These are phyloP conservation scores for Linum tenue DNA, from an alignment of 345 rosid genomes.

Conservation along the genomic window DNA sequence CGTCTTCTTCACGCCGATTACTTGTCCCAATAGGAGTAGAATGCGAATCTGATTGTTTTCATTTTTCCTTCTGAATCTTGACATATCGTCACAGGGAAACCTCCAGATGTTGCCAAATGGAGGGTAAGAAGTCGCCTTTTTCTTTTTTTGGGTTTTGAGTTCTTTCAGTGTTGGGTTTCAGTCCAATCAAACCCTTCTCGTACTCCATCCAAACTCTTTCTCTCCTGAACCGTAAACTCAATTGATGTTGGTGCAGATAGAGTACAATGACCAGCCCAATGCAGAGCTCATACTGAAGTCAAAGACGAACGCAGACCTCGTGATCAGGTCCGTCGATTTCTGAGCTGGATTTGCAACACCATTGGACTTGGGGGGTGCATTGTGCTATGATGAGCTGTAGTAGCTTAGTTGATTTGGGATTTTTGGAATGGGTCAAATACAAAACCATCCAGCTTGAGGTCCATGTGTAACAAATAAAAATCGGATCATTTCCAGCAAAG, in stretches of 20 bases:
- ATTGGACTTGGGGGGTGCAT: no score
- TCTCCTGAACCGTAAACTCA: not conserved
- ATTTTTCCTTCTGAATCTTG: not conserved
- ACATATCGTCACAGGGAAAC: constrained; percentile 43
- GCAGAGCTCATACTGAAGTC: constrained; percentile 73
- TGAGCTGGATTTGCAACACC: not conserved
- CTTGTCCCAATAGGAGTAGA: not conserved
- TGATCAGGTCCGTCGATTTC: constrained; percentile 18
- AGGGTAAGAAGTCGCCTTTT: constrained; percentile 36
- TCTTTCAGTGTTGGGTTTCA: not conserved
- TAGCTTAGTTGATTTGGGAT: no score
- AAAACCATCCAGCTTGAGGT: no score
- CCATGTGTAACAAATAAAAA: no score
- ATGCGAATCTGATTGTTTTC: not conserved
- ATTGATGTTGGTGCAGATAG: constrained; percentile 42
- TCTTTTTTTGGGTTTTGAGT: not conserved
- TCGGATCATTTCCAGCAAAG: no score
- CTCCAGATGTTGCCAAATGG: constrained; percentile 70
- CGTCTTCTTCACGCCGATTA: not conserved
- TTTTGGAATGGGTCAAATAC: no score
- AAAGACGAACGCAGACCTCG: constrained; percentile 57
- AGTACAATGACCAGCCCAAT: constrained; percentile 72
- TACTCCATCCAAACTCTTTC: not conserved
- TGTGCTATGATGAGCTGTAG: no score
- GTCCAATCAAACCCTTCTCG: not conserved